Base-by-base conservation (phyloP, 2,329 filamentous ascomycete species). In the Diaporthe citri region DNA sequence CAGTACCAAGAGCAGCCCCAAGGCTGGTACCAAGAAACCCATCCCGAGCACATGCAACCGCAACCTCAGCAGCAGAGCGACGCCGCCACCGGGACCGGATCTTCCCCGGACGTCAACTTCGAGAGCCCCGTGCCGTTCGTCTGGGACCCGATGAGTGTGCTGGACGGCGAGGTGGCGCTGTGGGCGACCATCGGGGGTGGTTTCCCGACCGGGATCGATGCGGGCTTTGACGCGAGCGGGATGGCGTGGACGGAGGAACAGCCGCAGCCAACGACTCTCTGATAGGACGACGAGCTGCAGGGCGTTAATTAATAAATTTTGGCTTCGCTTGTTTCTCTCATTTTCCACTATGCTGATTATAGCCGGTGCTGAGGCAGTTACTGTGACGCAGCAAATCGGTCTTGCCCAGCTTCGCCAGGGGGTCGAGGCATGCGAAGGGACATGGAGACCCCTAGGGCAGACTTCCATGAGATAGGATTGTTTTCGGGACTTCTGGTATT, bases 61-160 rank as follows among this genome's bases (percentile, higher is more conserved):
- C 64, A 52, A 4, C 7, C n/a, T 8, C 43, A 39, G 31, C 43
- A 39, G 31, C 43, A 34, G 22, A 17, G 20, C n/a, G 31, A 25
- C 5, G n/a, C 22, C 15, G 9, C 39, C 22, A 17, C 62, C 22
- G 31, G 43, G 5, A 67, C 28, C 9, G 62, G 43, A 0, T 25
- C 46, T 7, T 67, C 46, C 13, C 64, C 46, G 8, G 64, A 67
- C 46, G 34, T 52, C 56, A 39, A 66, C 41, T 66, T 72, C 17
- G 41, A 72, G 6, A 46, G 41, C 46, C 57, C 71, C 1, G 31
- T 62, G 31, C 28, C 41, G 12, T 52, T 39, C 28, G 43, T 51
- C 6, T 72, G 57, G 57, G 57, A 66, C 31, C 43, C 71, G 8
- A 72, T 72, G 71, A 66, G 22, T 20, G 25, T 72, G 39, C 10